These are phyloP conservation scores for Lactarius vividus DNA, from an alignment of 768 basidiomycete genomes.

Conservation along the genomic window DNA sequence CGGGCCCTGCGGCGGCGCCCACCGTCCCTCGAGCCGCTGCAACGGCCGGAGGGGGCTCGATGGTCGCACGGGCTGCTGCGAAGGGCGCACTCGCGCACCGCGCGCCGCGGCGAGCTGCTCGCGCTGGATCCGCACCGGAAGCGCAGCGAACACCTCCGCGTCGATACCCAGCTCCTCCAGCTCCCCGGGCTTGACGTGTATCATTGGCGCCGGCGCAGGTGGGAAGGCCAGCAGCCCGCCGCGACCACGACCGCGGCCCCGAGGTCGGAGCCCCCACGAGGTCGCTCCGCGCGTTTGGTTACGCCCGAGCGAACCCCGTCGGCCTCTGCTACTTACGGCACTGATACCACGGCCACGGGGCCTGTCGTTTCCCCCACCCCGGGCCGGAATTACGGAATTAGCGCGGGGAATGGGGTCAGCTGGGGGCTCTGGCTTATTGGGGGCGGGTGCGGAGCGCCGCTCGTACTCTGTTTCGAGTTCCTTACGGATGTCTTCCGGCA, in stretches of 20 bases:
- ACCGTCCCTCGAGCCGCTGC: conserved; percentile 40
- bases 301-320: background rate
- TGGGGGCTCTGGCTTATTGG: conserved; percentile 22
- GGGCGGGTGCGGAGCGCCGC: conserved; percentile 55
- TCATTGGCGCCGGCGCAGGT: conserved; percentile 30
- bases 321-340: background rate
- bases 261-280: background rate
- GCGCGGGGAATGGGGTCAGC: conserved; percentile 16
- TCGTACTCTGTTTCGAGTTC: conserved; percentile 68
- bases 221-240: conserved; percentile 32
- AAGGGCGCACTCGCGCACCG: conserved; percentile 38
- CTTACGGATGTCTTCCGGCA: conserved; percentile 65
- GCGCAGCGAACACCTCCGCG: conserved; percentile 58
- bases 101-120: conserved; percentile 69
- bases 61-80: conserved; percentile 16
- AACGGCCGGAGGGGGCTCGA: conserved; percentile 45
- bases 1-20: conserved; percentile 37
- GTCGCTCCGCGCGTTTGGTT: background rate
- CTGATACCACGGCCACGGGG: conserved; percentile 21
- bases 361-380: conserved; percentile 5
- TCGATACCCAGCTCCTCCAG: conserved; percentile 69
- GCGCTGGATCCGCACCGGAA: conserved; percentile 67
- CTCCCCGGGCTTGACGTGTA: conserved; percentile 53
- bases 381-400: conserved; percentile 12
- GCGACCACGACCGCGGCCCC: background rate